A percentile compares a stretch with the other conserved stretches of the same genome.
Conservation (phyloP, 2,329 filamentous ascomycete species). For the Alternaria sp. region DNA sequence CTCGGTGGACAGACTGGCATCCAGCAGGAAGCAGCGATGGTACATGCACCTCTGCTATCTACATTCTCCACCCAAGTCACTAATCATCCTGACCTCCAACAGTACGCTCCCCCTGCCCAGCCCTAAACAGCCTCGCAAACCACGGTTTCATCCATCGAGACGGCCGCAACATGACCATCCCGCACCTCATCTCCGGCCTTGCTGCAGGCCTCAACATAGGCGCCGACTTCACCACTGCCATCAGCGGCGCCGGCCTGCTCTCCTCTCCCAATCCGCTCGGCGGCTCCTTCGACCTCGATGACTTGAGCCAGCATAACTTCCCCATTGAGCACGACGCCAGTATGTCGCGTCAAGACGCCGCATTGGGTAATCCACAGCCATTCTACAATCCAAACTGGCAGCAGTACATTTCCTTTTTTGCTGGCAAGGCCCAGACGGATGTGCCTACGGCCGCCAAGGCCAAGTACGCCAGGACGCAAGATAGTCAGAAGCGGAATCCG, state of each 20-base stretch:
- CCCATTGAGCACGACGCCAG: conserved; percentile 34
- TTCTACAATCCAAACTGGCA: conserved; percentile 22
- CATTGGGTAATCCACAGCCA: conserved; percentile 18
- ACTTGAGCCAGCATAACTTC: conserved; percentile 29
- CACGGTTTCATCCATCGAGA: conserved; percentile 29
- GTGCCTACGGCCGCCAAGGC: conserved; percentile 20
- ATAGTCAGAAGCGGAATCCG: conserved; percentile 22
- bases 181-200: conserved; percentile 25
- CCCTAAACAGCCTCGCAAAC: conserved; percentile 28
- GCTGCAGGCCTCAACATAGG: conserved; percentile 29
- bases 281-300: conserved; percentile 28
- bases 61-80: neutral
- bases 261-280: conserved; percentile 23
- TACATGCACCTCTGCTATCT: neutral
- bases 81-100: neutral
- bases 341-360: conserved; percentile 28
- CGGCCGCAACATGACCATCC: conserved; percentile 27
- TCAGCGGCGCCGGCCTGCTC: conserved; percentile 24
- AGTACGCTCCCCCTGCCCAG: conserved; percentile 29
- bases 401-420: conserved; percentile 26
- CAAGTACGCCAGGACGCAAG: conserved; percentile 20
- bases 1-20: conserved; percentile 22
- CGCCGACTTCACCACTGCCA: conserved; percentile 25
- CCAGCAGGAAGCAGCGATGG: conserved; percentile 24
- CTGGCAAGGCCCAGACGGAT: conserved; percentile 18